These are phyloP conservation scores for Streptanthus diversifolius DNA, from an alignment of 345 rosid genomes.

Conservation along the genomic window DNA sequence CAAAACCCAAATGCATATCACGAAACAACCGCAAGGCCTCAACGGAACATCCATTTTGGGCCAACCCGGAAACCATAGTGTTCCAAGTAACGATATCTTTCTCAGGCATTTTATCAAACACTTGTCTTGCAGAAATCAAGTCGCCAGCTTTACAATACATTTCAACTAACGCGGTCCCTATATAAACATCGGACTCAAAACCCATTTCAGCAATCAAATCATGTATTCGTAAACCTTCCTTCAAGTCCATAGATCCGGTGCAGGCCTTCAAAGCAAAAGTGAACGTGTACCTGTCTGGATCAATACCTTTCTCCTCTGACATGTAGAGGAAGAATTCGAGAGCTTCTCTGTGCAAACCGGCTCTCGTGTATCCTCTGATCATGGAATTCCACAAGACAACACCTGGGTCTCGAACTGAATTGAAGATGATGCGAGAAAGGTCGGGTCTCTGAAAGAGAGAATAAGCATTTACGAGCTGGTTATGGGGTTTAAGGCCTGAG, in stretches of 20 bases:
- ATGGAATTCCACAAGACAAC: slow-evolving; percentile 47
- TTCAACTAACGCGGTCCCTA: slow-evolving; percentile 50
- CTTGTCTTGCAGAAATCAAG: slow-evolving; percentile 37
- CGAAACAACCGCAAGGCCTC: slow-evolving; percentile 41
- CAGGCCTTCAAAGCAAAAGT: slow-evolving; percentile 66
- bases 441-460: slow-evolving; percentile 41
- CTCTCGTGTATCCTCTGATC: slow-evolving; percentile 48
- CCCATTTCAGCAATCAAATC: slow-evolving; percentile 35
- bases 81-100: slow-evolving; percentile 55
- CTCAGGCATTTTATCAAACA: slow-evolving; percentile 52
- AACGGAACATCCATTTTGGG: slow-evolving; percentile 32
- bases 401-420: slow-evolving; percentile 43
- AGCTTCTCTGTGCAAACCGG: slow-evolving; percentile 39
- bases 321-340: slow-evolving; percentile 40
- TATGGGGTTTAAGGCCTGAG: slow-evolving; percentile 42
- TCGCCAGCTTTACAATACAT: slow-evolving; percentile 54
- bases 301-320: slow-evolving; percentile 37
- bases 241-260: slow-evolving; percentile 37
- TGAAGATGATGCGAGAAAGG: slow-evolving; percentile 45
- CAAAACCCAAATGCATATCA: slow-evolving; percentile 36
- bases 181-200: slow-evolving; percentile 48
- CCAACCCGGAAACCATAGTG: slow-evolving; percentile 46
- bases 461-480: slow-evolving; percentile 46
- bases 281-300: slow-evolving; percentile 55
- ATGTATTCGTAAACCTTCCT: slow-evolving; percentile 52